Base-by-base conservation (phyloP, 495 filamentous ascomycete species). In the Aspergillus cavernicola region DNA sequence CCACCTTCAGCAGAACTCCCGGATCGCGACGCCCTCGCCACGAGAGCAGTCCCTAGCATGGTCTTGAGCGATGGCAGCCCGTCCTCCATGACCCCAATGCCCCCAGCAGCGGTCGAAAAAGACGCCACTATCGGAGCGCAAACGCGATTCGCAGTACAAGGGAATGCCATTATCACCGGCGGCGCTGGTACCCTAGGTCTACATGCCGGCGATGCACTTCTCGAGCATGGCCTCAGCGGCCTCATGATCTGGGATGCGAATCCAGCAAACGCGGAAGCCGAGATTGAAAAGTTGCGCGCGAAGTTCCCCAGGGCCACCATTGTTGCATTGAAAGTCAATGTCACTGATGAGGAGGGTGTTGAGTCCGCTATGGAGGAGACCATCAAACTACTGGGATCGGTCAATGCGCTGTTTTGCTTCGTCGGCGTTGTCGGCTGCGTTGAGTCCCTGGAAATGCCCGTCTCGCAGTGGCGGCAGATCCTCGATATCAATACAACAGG, bases 401-500 rank as follows among this genome's bases (percentile, higher is more conserved):
- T 89, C 2, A 70, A 80, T 55, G 78, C 83, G 52, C 66, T 88
- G 6, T 72, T 80, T 53, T 82, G 80, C 46, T 87, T 88, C 57
- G 85, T 85, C 0, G 86, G 86, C 26, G 76, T 87, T 12, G 86
- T 87, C 16, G 73, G 71, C 35, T 83, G 80, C 52, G 68, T 69
- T 1, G 76, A 76, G 50, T 78, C 85, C 0, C 54, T 81, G 2
- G 78, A 82, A 20, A 78, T 82, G 72, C 57, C 66, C 5, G 51
- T 73, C 8, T 67, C 71, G 35, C 70, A 82, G 38, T 89, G 79
- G 80, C 69, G 78, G 9, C 68, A 72, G 13, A 76, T 81, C 0
- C 52, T 87, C 9, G 84, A 87, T 32, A 76, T 88, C 50, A 89
- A 90, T 62, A 79, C 80, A 1, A 84, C 83, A 1, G 85, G 86